Evolutionary conservation across 805 yeast species (phyloP).

Genomic region (Metschnikowia henanensis): DNA sequence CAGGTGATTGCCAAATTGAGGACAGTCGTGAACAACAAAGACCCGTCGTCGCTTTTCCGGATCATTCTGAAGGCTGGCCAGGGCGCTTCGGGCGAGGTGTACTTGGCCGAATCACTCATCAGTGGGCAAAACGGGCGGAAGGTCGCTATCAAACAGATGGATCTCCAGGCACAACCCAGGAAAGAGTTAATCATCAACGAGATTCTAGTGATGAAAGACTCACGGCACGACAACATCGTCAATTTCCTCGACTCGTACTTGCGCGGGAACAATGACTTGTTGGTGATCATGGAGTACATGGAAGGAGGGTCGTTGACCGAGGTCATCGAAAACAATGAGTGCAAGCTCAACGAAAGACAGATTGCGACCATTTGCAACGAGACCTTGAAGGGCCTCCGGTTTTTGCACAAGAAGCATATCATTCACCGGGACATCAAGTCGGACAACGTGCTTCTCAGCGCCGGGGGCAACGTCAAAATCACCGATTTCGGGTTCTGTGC

Average conservation of each 20-base stretch:
- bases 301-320: conserved; percentile 98
- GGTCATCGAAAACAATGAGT: conserved; percentile 84
- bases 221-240: conserved; percentile 92
- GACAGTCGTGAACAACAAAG: conserved; percentile 77
- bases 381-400: conserved; percentile 87
- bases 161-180: conserved; percentile 84
- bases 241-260: conserved; percentile 91
- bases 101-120: conserved; percentile 68
- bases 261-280: conserved; percentile 74
- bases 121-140: conserved; percentile 49
- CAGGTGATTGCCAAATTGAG: conserved; percentile 81
- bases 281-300: conserved; percentile 99
- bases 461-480: conserved; percentile 44
- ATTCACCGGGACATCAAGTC: conserved; percentile 65
- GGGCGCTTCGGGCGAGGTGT: conserved; percentile 98
- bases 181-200: conserved; percentile 96
- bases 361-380: conserved; percentile 91
- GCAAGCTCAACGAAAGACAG: conserved; percentile 75
- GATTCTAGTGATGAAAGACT: conserved; percentile 94
- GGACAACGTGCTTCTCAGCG: conserved; percentile 45
- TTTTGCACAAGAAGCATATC: conserved; percentile 86
- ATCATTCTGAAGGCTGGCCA: conserved; percentile 90
- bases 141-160: conserved; percentile 97
- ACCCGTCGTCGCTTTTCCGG: conserved; percentile 82
- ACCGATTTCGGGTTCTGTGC: conserved; percentile 56